Conservation (phyloP, 176 grass and related monocot genomes). For the Carex kokanica region DNA sequence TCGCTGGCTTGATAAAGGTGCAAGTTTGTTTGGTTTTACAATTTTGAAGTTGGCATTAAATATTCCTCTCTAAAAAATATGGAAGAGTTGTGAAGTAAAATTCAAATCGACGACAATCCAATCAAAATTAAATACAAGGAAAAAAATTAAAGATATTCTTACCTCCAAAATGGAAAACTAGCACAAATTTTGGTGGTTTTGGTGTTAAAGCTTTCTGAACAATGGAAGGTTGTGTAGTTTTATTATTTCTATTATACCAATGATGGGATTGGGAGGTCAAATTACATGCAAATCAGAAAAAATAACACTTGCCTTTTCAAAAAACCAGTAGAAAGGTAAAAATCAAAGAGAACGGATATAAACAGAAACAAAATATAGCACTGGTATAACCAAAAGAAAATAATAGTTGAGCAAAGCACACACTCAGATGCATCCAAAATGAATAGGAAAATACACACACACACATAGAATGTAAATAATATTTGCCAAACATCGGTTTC, state of each 20-base stretch:
- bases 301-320: neutral
- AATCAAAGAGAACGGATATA: neutral
- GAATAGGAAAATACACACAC: neutral
- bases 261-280: neutral
- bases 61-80: neutral
- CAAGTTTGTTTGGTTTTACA: neutral
- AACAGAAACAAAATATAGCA: neutral
- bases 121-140: neutral
- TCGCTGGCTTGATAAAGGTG: constrained; percentile 93
- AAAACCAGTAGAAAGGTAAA: neutral
- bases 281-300: neutral
- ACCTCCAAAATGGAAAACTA: no score
- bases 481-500: neutral
- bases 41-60: neutral
- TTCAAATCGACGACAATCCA: neutral
- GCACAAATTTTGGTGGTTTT: neutral
- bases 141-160: neutral
- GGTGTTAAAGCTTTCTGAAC: neutral
- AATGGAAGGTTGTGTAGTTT: neutral
- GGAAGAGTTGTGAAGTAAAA: neutral
- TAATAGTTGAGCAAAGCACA: neutral
- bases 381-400: neutral
- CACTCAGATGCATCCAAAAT: neutral
- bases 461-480: neutral
- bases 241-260: neutral